Evolutionary conservation across 2,329 filamentous ascomycete genomes (phyloP), one percentile per base, ranked within the genome.

Genomic region (Neoarthrinium moseri): DNA sequence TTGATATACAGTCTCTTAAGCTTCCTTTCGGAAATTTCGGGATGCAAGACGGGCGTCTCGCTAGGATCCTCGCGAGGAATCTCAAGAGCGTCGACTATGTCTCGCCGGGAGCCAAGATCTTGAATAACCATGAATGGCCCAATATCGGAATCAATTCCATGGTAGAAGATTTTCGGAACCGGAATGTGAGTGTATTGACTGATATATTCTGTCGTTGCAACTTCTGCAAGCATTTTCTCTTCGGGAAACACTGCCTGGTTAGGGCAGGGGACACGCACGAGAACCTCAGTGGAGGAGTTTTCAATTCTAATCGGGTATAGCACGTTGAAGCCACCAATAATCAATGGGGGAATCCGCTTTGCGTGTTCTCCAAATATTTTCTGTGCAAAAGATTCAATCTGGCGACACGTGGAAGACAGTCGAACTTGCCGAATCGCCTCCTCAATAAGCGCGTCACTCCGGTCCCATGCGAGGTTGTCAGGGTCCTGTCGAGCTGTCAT

Each of bases 61-160:
- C 60, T 43, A 35, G 37, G 37, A 11, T 47, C 33, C 13, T 51
- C 48, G 1, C 40, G 50, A 6, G 62, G 62, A 27, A 57, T 58
- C 23, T 57, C 56, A 11, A 70, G 56, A 27, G 21, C 55, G 11
- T 52, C 37, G 13, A 56, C 62, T 54, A 68, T 57, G 11, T 46
- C 62, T 39, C 26, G 39, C 5, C 62, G 22, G 37, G 64, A 56
- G 3, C 64, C 52, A 33, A 66, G 55, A 32, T 66, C 66, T 2
- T 69, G 58, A 59, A 69, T 68, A 22, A 70, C 65, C 20, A 68
- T 65, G 33, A 68, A 68, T 0, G 65, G 64, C 1, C 67, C 65
- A 8, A 68, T 61, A 12, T 51, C 54, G 1, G 65, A 62, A 8
- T 67, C 57, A 5, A 50, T 59, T 2, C 60, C 63, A 40, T 54